Evolutionary conservation across 2,329 filamentous ascomycete species (phyloP).

Genomic region (Stachybotrys chartarum): DNA sequence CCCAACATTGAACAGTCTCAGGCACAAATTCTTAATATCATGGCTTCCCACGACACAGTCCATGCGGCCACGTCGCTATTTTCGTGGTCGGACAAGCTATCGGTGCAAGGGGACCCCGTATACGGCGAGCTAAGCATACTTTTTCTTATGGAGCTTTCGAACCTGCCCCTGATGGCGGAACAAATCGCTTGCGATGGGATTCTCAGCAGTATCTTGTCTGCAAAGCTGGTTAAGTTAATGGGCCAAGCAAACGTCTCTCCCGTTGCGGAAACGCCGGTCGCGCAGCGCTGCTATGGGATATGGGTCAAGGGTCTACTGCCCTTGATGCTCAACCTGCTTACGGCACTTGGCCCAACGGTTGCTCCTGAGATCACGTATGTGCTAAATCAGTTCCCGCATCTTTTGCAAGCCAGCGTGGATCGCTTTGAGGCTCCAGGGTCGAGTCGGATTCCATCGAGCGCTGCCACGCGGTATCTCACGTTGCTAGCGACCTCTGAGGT

Average conservation of each 20-base stretch:
- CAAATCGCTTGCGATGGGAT: slow-evolving; percentile 84
- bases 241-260: slow-evolving; percentile 66
- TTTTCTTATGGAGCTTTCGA: slow-evolving; percentile 83
- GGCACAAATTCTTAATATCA: slow-evolving; percentile 61
- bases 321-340: slow-evolving; percentile 79
- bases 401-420: slow-evolving; percentile 65
- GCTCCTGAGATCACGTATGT: slow-evolving; percentile 81
- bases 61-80: slow-evolving; percentile 82
- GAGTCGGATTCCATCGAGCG: slow-evolving; percentile 41
- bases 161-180: slow-evolving; percentile 74
- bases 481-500: slow-evolving; percentile 68
- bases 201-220: slow-evolving; percentile 69
- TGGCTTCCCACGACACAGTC: slow-evolving; percentile 64
- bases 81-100: slow-evolving; percentile 85
- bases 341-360: slow-evolving; percentile 71
- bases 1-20: slow-evolving; percentile 68
- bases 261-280: slow-evolving; percentile 63
- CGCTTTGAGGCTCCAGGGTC: slow-evolving; percentile 59
- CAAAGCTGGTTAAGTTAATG: slow-evolving; percentile 72
- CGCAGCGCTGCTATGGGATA: slow-evolving; percentile 74
- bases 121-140: slow-evolving; percentile 89
- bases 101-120: slow-evolving; percentile 72
- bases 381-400: slow-evolving; percentile 78
- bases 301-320: slow-evolving; percentile 88
- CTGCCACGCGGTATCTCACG: slow-evolving; percentile 59